Conservation (phyloP, 2,329 filamentous ascomycete genomes). For the Hirsutella thompsonii region DNA sequence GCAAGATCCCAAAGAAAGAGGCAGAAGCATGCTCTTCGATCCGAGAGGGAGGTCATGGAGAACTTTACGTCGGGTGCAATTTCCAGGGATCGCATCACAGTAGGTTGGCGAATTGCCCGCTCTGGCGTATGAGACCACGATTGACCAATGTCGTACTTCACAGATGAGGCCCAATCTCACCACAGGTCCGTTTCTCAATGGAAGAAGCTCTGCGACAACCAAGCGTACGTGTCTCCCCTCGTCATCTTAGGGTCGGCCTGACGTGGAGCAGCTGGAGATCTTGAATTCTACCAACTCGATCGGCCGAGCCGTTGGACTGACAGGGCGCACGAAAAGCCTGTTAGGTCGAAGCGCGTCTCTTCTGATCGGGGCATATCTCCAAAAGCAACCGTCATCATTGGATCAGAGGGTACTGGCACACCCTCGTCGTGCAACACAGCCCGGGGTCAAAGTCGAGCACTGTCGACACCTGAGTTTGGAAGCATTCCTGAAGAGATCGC, state of each 20-base stretch:
- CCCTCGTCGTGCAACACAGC: not conserved
- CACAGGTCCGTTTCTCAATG: slow-evolving; percentile 20
- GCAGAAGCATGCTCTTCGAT: no score
- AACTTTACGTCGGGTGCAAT: slow-evolving; percentile 44
- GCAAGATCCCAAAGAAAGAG: no score
- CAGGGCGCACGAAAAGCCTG: not conserved
- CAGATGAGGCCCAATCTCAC: slow-evolving; percentile 21
- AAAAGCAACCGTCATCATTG: not conserved
- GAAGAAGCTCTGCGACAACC: slow-evolving; percentile 10
- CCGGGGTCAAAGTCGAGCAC: not conserved
- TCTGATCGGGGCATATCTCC: no score
- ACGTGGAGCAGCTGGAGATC: slow-evolving; percentile 30
- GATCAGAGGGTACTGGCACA: not conserved
- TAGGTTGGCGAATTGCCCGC: no score
- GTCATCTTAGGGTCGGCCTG: slow-evolving; percentile 2
- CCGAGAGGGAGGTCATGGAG: slow-evolving; percentile 34
- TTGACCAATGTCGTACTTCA: not conserved
- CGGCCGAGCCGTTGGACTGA: slow-evolving; percentile 17
- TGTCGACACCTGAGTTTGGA: not conserved
- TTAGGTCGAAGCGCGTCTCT: no score
- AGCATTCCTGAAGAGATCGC: not conserved
- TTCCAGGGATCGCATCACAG: slow-evolving; percentile 21
- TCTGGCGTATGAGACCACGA: no score
- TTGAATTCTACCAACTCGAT: slow-evolving; percentile 38
- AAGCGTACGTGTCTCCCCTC: slow-evolving; percentile 7